A percentile compares a stretch with the other conserved stretches of the same genome.
phyloP scores from a whole-genome alignment of 2,329 filamentous ascomycete genomes.

The Boeremia lycopersici region DNA sequence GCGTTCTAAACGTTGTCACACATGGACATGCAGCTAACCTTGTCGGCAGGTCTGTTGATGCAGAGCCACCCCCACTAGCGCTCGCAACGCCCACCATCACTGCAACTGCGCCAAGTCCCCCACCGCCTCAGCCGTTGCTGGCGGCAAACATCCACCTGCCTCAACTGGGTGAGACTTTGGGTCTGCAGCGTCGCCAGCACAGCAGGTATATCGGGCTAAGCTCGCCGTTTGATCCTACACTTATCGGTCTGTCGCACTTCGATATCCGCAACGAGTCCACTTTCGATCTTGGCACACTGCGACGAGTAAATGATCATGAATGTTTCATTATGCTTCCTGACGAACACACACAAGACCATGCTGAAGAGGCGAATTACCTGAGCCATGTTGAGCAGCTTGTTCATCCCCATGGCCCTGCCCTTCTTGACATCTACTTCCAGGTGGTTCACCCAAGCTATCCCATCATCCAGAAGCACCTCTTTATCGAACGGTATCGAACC shows the following conservation, averaged over 20 bases:
- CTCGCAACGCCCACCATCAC: slow-evolving; percentile 49
- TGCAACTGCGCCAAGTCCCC: slow-evolving; percentile 47
- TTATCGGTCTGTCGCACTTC: slow-evolving; percentile 80
- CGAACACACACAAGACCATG: slow-evolving; percentile 71
- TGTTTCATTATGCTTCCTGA: slow-evolving; percentile 83
- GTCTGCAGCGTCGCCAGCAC: slow-evolving; percentile 77
- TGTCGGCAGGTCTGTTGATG: slow-evolving; percentile 45
- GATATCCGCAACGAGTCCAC: slow-evolving; percentile 82
- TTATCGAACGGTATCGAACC: slow-evolving; percentile 77
- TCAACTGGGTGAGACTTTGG: slow-evolving; percentile 60
- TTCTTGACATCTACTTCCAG: slow-evolving; percentile 82
- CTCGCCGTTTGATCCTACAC: slow-evolving; percentile 81
- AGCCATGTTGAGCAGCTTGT: slow-evolving; percentile 78
- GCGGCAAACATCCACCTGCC: slow-evolving; percentile 38
- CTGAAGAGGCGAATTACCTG: slow-evolving; percentile 70
- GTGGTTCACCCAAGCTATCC: slow-evolving; percentile 82
- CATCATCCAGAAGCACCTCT: slow-evolving; percentile 80
- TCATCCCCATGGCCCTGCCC: slow-evolving; percentile 73
- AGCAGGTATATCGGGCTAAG: slow-evolving; percentile 85
- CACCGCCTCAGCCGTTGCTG: slow-evolving; percentile 39
- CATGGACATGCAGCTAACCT: slow-evolving; percentile 30
- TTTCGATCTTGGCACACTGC: slow-evolving; percentile 65
- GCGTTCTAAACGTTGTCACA: slow-evolving; percentile 6
- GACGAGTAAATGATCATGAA: slow-evolving; percentile 77
- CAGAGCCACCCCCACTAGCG: slow-evolving; percentile 49